Base-by-base conservation (phyloP, 2,329 filamentous ascomycete species). In the Hyphodiscus sp. region DNA sequence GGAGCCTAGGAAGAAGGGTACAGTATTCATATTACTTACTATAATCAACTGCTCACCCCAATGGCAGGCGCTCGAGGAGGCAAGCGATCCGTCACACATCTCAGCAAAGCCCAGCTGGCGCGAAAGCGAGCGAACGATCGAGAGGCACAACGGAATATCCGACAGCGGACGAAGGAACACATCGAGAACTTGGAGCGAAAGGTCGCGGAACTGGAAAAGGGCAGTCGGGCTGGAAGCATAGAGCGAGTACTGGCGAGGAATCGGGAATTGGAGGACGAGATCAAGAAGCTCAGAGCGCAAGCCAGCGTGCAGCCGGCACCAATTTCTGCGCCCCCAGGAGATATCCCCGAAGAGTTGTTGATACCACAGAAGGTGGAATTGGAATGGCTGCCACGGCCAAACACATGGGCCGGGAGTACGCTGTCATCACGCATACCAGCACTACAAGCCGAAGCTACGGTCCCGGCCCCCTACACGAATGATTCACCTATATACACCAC, bases 101-200 rank as follows among this genome's bases (percentile, higher is more conserved):
- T 95, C 67, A 95, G 89, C 26, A 88, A 90, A 19, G 87, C 91
- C 57, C 91, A 96, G 72, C 80, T 96, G 54, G 89, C 86, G 42
- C 86, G 91, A 68, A 96, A 96, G 76, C 81, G 91, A 60, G 89
- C 89, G 67, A 95, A 95, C 73, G 91, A 96, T 70, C 82, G 91
- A 58, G 89, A 95, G 71, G 90, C 91, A 45, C 91, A 96, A 72
- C 82, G 91, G 47, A 90, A 89, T 48, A 96, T 95, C 59, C 79
- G 91, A 49, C 87, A 90, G 69, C 80, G 91, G 62, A 95, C 89
- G 41, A 92, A 91, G 73, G 82, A 87, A 67, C 88, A 90, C 69
- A 95, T 95, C 64, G 77, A 63, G 46, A 61, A 56, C 23, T 50
- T 67, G 15, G 64, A 67, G 59, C 56, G 58, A 52, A 64, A 64